Evolutionary conservation across 192 early-diverging fungal genomes (phyloP).

Genomic region (Chytriomyces sp.): DNA sequence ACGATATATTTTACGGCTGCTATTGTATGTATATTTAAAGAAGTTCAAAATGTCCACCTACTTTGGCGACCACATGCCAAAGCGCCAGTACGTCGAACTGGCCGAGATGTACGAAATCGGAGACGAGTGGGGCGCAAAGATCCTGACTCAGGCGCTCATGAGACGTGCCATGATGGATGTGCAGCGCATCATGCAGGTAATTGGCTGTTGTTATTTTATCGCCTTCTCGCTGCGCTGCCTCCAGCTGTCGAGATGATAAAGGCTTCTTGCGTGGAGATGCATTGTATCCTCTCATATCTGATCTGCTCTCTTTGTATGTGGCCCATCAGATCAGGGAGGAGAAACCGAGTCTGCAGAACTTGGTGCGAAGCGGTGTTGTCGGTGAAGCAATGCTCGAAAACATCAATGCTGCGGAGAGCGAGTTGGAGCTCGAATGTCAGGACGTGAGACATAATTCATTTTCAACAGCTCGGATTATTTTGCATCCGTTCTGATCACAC

Average conservation of each 20-base stretch:
- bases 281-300: too few species aligned
- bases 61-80: conserved; percentile 42
- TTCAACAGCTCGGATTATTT: too few species aligned
- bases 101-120: conserved; percentile 53
- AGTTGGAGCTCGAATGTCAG: conserved; percentile 77
- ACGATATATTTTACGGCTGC: conserved; percentile 5
- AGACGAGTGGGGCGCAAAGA: conserved; percentile 40
- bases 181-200: conserved; percentile 63
- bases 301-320: too few species aligned
- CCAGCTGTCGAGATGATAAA: too few species aligned
- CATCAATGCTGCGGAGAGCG: conserved; percentile 77
- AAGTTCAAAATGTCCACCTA: conserved; percentile 22
- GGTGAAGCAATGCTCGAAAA: conserved; percentile 83
- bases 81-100: conserved; percentile 53
- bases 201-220: too few species aligned
- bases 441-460: conserved; percentile 48
- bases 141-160: conserved; percentile 74
- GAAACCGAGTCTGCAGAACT: conserved; percentile 72
- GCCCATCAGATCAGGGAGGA: conserved; percentile 67
- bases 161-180: conserved; percentile 82
- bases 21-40: too few species aligned
- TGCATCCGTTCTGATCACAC: too few species aligned
- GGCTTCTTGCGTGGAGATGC: too few species aligned
- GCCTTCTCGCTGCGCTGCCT: too few species aligned
- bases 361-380: conserved; percentile 80